Evolutionary conservation across 2,329 filamentous ascomycete genomes (phyloP).

Genomic region (Dactylellina cionopaga): DNA sequence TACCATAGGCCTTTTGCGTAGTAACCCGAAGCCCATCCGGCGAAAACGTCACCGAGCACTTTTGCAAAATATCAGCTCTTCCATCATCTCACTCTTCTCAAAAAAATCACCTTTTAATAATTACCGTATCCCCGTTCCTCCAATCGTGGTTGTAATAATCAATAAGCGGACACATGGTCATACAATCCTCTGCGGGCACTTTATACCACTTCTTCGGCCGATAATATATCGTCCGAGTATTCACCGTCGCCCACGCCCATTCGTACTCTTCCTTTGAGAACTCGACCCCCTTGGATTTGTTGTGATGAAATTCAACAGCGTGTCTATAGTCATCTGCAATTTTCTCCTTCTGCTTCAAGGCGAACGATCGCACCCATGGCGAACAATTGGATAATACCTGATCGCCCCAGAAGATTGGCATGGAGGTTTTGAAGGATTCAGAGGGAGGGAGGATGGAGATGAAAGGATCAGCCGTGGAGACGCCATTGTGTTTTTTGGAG

Average conservation of each 20-base stretch:
- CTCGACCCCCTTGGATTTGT: slow-evolving; percentile 16
- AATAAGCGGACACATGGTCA: slow-evolving; percentile 57
- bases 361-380: slow-evolving; percentile 37
- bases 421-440: slow-evolving; percentile 27
- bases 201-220: slow-evolving; percentile 52
- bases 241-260: slow-evolving; percentile 56
- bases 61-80: neutral
- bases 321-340: slow-evolving; percentile 50
- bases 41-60: slow-evolving; percentile 45
- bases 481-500: neutral
- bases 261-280: slow-evolving; percentile 53
- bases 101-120: no score
- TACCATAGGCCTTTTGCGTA: slow-evolving; percentile 38
- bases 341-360: slow-evolving; percentile 44
- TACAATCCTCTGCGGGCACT: slow-evolving; percentile 53
- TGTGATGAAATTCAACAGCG: slow-evolving; percentile 28
- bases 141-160: slow-evolving; percentile 57
- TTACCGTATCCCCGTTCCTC: slow-evolving; percentile 22
- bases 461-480: neutral
- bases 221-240: slow-evolving; percentile 57
- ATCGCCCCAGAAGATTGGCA: slow-evolving; percentile 43
- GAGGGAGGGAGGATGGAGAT: slow-evolving; percentile 28
- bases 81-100: no score
- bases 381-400: slow-evolving; percentile 19
- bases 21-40: slow-evolving; percentile 32